These are phyloP conservation scores for Pyronema domesticum DNA, from an alignment of 495 filamentous ascomycete species.

Conservation along the genomic window DNA sequence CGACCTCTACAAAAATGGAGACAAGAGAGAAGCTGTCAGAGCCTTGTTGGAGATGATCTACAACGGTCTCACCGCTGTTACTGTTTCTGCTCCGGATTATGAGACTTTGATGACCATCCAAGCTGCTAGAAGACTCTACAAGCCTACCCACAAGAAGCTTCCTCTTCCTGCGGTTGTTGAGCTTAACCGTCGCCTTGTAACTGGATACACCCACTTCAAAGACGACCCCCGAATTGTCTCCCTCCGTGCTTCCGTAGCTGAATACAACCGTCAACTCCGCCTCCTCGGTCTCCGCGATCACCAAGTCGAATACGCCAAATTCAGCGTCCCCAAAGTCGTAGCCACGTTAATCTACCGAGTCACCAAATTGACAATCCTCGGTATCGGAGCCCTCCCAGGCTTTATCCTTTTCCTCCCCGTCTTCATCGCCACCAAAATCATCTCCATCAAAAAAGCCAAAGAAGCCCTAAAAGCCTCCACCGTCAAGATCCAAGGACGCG, in stretches of 20 bases:
- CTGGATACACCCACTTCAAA: slow-evolving; percentile 85
- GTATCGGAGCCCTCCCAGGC: slow-evolving; percentile 70
- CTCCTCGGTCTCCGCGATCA: slow-evolving; percentile 81
- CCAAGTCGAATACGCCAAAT: slow-evolving; percentile 81
- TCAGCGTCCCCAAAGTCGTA: slow-evolving; percentile 57
- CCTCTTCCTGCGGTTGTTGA: slow-evolving; percentile 85
- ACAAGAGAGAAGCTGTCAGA: slow-evolving; percentile 69
- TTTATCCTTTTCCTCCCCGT: slow-evolving; percentile 76
- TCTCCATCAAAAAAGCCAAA: slow-evolving; percentile 77
- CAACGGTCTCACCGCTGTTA: slow-evolving; percentile 68
- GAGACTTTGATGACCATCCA: slow-evolving; percentile 96
- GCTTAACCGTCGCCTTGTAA: slow-evolving; percentile 79
- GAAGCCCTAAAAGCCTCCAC: slow-evolving; percentile 81
- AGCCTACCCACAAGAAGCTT: slow-evolving; percentile 81
- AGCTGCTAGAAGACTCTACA: slow-evolving; percentile 84
- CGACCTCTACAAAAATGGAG: slow-evolving; percentile 62
- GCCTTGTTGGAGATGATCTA: slow-evolving; percentile 71
- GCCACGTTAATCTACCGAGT: slow-evolving; percentile 64
- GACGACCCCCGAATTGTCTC: slow-evolving; percentile 70
- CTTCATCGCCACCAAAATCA: slow-evolving; percentile 73
- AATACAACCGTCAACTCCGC: slow-evolving; percentile 78
- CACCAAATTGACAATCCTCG: slow-evolving; percentile 53
- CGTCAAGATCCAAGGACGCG: slow-evolving; percentile 82
- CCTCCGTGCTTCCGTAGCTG: slow-evolving; percentile 58
- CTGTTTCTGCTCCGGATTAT: slow-evolving; percentile 84